A percentile compares a stretch with the other conserved stretches of the same genome.
Evolutionary conservation across 148 eudicot genomes (phyloP).

Genomic region (Rhododendron molle): DNA sequence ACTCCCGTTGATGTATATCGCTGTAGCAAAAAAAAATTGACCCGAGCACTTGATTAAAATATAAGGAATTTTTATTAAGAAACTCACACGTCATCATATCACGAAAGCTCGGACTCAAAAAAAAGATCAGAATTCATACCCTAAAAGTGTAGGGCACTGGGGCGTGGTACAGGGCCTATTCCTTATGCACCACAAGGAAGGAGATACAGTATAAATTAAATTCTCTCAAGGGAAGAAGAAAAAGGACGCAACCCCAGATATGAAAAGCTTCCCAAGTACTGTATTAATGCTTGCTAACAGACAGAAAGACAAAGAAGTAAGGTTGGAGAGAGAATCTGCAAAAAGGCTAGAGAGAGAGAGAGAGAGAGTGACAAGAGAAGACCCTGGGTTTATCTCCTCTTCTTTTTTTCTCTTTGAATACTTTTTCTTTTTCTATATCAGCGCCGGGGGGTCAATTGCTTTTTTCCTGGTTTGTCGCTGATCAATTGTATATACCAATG

Average conservation of each 20-base stretch:
- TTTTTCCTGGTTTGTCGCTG: neutral
- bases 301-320: neutral
- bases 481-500: neutral
- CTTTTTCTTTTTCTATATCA: neutral
- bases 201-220: neutral
- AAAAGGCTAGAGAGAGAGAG: neutral
- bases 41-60: too few species aligned
- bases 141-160: neutral
- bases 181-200: neutral
- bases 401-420: neutral
- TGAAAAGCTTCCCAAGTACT: neutral
- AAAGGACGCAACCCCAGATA: neutral
- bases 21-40: too few species aligned
- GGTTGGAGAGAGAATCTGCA: conserved; percentile 5
- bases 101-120: neutral
- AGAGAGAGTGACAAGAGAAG: neutral
- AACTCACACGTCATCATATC: too few species aligned
- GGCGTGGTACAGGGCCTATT: neutral
- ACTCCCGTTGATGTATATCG: too few species aligned
- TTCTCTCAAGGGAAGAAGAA: neutral
- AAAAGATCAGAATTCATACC: neutral
- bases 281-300: neutral
- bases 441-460: neutral
- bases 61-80: too few species aligned
- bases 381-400: neutral